Percentiles rank a stretch among this genome's conserved stretches.
phyloP scores from a whole-genome alignment of 345 rosid genomes.

The Limnanthes douglasii region DNA sequence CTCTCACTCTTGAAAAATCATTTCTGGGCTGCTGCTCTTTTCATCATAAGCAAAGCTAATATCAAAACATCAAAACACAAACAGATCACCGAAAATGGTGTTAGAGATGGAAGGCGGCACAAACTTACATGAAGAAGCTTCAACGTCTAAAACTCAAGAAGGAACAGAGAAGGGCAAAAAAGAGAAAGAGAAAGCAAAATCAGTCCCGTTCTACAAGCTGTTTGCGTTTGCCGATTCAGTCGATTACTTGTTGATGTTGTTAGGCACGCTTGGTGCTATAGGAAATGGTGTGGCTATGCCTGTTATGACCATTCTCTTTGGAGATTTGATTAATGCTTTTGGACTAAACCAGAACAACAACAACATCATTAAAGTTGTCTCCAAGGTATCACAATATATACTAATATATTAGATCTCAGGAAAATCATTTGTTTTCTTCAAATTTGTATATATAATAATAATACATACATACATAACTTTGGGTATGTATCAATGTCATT shows the following conservation, averaged over 20 bases:
- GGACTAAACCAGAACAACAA: constrained; percentile 32
- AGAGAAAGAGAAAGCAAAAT: constrained; percentile 20
- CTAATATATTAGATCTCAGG: not conserved
- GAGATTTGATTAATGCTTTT: constrained; percentile 28
- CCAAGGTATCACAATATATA: no score
- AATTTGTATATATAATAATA: no score
- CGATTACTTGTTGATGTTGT: constrained; percentile 32
- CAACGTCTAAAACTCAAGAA: constrained; percentile 20
- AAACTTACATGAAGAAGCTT: constrained; percentile 11
- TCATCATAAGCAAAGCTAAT: no score
- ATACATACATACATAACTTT: no score
- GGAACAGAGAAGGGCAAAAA: no score
- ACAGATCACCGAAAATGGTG: no score
- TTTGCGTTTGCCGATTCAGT: constrained; percentile 44
- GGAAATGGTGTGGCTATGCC: constrained; percentile 45
- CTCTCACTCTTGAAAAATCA: no score
- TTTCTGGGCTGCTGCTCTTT: no score
- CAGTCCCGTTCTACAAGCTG: constrained; percentile 49
- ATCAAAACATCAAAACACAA: no score
- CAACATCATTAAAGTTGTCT: constrained; percentile 28
- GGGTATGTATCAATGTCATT: no score
- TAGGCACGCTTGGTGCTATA: constrained; percentile 39
- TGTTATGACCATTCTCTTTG: constrained; percentile 44
- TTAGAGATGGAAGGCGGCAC: constrained; percentile 1
- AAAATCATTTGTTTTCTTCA: not conserved